Conservation (phyloP, 1,139 yeast species). For the Suhomyces maxii region DNA sequence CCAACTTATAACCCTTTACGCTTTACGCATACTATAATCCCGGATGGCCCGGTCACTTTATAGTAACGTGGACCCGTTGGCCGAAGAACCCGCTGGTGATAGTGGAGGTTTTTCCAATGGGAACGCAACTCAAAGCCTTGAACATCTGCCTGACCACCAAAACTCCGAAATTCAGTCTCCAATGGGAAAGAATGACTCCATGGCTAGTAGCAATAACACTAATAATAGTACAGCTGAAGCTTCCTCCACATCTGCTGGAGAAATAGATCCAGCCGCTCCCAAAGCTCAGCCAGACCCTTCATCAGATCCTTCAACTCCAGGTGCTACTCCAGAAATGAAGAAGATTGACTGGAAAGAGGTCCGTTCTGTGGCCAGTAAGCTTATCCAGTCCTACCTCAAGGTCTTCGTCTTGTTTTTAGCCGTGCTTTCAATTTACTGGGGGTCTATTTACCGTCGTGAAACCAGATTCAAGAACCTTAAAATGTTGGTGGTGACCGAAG, state of each 20-base stretch:
- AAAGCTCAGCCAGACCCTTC: neutral
- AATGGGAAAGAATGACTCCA: too few relatives aligned
- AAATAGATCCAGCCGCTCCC: neutral
- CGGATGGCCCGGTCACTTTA: neutral
- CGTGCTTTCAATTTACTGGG: slow-evolving; percentile 61
- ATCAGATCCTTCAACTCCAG: neutral
- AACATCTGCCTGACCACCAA: too few relatives aligned
- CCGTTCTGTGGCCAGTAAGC: slow-evolving; percentile 2
- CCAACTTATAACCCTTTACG: too few relatives aligned
- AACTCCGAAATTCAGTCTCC: too few relatives aligned
- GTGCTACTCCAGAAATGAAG: neutral
- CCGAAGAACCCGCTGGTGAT: neutral
- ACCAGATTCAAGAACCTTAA: slow-evolving; percentile 40
- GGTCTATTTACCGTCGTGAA: slow-evolving; percentile 47
- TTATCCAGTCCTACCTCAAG: slow-evolving; percentile 14
- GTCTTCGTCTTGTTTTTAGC: slow-evolving; percentile 24
- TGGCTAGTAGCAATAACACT: too few relatives aligned
- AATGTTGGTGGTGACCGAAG: slow-evolving; percentile 50
- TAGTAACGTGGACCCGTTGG: slow-evolving; percentile 1
- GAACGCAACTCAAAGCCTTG: too few relatives aligned
- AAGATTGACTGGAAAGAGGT: neutral
- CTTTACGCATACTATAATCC: neutral
- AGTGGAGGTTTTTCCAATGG: neutral
- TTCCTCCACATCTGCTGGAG: neutral
- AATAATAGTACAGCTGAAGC: too few relatives aligned